Percentiles rank a stretch among this genome's conserved stretches.
phyloP scores from a whole-genome alignment of 768 basidiomycete genomes.

The Suillus americanus region DNA sequence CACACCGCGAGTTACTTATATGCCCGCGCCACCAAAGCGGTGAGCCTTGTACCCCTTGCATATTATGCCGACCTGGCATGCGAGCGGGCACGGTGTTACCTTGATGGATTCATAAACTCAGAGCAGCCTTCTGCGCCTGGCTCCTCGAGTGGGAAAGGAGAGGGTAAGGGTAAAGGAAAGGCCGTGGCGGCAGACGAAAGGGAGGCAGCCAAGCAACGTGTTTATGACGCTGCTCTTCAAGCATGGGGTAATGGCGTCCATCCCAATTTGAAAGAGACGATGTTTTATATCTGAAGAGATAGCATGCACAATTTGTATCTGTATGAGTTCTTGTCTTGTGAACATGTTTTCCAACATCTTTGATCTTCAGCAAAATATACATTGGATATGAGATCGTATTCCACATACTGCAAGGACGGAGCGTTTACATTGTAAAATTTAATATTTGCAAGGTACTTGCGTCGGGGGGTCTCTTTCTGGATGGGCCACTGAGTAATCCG shows the following conservation, averaged over 20 bases:
- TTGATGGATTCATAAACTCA: background rate
- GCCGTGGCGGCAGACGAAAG: background rate
- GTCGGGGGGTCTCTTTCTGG: no score
- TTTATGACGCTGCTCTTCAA: conserved; percentile 19
- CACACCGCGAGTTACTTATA: conserved; percentile 72
- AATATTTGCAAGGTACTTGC: no score
- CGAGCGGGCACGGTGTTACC: conserved; percentile 72
- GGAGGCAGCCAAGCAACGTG: conserved; percentile 15
- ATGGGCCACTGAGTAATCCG: no score
- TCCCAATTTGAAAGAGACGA: conserved; percentile 53
- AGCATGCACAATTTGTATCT: background rate
- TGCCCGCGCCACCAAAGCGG: conserved; percentile 80
- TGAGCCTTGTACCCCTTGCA: conserved; percentile 76
- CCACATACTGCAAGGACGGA: no score
- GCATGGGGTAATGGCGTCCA: conserved; percentile 62
- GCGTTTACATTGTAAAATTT: no score
- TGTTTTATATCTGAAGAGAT: conserved; percentile 67
- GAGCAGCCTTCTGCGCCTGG: background rate
- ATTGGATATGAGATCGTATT: no score
- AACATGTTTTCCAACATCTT: no score
- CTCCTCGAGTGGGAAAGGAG: background rate
- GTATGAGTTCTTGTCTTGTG: background rate
- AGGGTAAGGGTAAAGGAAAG: background rate
- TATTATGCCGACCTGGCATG: conserved; percentile 84
- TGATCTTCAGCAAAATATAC: no score